These are phyloP conservation scores for Schizonepeta tenuifolia DNA, from an alignment of 257 asterid genomes.

Conservation along the genomic window DNA sequence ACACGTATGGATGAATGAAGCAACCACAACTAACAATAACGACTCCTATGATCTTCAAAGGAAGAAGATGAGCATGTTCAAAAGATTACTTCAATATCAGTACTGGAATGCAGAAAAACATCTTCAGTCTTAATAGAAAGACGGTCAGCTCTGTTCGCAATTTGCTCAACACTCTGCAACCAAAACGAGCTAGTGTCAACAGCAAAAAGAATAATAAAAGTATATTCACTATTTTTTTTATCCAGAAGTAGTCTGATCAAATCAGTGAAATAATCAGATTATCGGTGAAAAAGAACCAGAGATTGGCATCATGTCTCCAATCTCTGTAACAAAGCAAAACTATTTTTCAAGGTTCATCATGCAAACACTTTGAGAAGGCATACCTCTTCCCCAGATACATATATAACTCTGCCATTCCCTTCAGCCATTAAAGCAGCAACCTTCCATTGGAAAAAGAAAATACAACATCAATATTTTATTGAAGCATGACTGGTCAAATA, in stretches of 20 bases:
- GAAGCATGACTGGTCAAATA: slow-evolving; percentile 12
- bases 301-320: slow-evolving; percentile 17
- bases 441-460: slow-evolving; percentile 49
- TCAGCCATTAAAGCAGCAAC: slow-evolving; percentile 81
- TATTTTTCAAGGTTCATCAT: slow-evolving; percentile 24
- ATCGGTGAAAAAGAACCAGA: not conserved
- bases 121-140: slow-evolving; percentile 63
- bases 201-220: not conserved
- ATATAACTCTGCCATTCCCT: slow-evolving; percentile 73
- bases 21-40: not conserved
- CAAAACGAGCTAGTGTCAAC: slow-evolving; percentile 26
- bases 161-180: slow-evolving; percentile 92
- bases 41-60: not conserved
- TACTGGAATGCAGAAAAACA: slow-evolving; percentile 78
- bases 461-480: slow-evolving; percentile 26
- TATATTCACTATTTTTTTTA: slow-evolving; percentile 4
- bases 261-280: not conserved
- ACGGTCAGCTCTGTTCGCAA: slow-evolving; percentile 92
- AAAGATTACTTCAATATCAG: slow-evolving; percentile 79
- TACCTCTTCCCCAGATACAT: slow-evolving; percentile 99
- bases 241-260: slow-evolving; percentile 17
- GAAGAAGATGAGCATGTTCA: slow-evolving; percentile 24
- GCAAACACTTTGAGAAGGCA: slow-evolving; percentile 23
- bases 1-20: slow-evolving; percentile 18
- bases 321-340: slow-evolving; percentile 15